Evolutionary conservation across 139 green algal species (phyloP).

Genomic region (Chlorella ohadii): DNA sequence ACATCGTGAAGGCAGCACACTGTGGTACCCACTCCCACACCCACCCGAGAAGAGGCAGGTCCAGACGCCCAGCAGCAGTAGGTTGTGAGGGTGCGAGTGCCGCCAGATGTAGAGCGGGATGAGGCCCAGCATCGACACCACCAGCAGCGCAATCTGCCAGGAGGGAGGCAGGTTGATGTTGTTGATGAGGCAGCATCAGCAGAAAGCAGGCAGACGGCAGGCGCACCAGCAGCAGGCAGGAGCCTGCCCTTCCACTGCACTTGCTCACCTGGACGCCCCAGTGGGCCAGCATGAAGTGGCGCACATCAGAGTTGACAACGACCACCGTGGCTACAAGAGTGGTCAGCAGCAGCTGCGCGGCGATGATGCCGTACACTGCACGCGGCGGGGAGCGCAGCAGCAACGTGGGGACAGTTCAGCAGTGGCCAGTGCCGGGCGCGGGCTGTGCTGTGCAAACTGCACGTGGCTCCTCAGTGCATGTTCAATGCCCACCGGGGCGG

Average conservation of each 20-base stretch:
- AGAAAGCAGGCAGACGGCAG: too few relatives aligned
- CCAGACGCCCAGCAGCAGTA: constrained; percentile 67
- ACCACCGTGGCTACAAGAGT: constrained; percentile 45
- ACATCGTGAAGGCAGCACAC: not conserved
- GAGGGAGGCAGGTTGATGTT: too few relatives aligned
- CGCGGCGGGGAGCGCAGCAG: not conserved
- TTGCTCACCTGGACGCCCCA: not conserved
- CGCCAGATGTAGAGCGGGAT: constrained; percentile 59
- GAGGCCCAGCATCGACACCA: constrained; percentile 38
- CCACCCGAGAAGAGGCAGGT: constrained; percentile 29
- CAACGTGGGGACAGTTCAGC: too few relatives aligned
- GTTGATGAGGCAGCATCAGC: too few relatives aligned
- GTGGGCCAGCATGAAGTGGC: constrained; percentile 43
- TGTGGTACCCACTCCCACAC: not conserved
- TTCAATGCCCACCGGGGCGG: too few relatives aligned
- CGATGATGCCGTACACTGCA: constrained; percentile 33
- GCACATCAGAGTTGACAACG: constrained; percentile 33
- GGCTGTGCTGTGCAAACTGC: too few relatives aligned
- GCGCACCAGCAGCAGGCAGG: too few relatives aligned
- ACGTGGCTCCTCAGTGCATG: too few relatives aligned
- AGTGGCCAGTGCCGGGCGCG: too few relatives aligned
- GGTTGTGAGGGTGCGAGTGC: constrained; percentile 68
- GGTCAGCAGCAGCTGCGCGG: constrained; percentile 62
- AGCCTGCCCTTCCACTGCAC: too few relatives aligned
- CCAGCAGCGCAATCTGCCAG: constrained; percentile 15